Evolutionary conservation across 129 eudicot species (phyloP), one percentile per base, ranked within the genome.

Genomic region (Flaveria robusta): DNA sequence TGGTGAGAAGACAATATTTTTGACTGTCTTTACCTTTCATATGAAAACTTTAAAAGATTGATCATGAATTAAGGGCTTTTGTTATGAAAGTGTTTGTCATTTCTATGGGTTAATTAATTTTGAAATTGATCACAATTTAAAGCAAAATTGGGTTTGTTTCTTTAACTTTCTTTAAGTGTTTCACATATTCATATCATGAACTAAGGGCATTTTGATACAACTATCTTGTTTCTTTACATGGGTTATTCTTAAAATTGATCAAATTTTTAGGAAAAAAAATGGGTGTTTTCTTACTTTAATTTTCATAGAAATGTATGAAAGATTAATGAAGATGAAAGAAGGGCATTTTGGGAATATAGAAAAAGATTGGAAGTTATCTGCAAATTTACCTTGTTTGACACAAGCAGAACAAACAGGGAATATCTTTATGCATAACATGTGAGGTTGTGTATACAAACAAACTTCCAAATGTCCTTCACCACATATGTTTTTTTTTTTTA

Each of bases 371-470:
- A 77, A 52, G 75, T 68, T 78, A 68, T 19, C 63, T 12, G 15
- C 14, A 73, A 73, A 74, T 41, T 79, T 73, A 73, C 79, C 79
- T 73, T 74, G 79, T 80, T 80, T 73, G 74, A 66, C 74, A 80
- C 79, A 58, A 67, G 79, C 64, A 80, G 74, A 74, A 54, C 68
- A 72, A 79, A 65, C 42, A 79, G 83, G 79, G 79, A 79, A 80
- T 73, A 66, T 80, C 37, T 72, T 73, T 64, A 79, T 27, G 41
- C 62, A 73, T 79, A 75, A 31, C 78, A 72, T 80, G 83, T 74
- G 82, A 78, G 71, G 82, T 70, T 78, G 71, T 62, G 76, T 70
- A 27, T 74, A 27, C 82, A 78, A 78, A 70, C 82, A 78, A 78
- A 78, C 82, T 59, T 80, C 68, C 60, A 67, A 68, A 66, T 73